Percentiles rank a stretch among this genome's conserved stretches.
Conservation (phyloP, 2,329 filamentous ascomycete species). For the Pseudogymnoascus sp. region DNA sequence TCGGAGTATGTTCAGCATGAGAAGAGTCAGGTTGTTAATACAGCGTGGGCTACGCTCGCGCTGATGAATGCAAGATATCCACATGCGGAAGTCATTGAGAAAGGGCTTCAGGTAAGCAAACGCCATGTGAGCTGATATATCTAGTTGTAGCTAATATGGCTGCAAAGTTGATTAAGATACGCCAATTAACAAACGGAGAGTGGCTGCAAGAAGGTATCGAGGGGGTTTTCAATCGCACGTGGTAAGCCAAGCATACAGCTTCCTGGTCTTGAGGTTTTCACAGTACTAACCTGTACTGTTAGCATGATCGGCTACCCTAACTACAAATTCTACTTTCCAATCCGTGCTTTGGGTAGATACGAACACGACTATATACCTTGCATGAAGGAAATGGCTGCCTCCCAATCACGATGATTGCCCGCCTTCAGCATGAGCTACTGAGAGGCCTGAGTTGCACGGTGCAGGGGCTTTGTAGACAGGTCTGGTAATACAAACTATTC, state of each 20-base stretch:
- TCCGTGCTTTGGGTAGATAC: too few species aligned
- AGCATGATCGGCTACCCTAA: too few species aligned
- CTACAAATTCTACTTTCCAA: too few species aligned
- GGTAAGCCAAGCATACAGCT: constrained; percentile 22
- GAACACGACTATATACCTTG: too few species aligned
- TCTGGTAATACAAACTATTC: constrained; percentile 1
- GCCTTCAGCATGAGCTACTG: background rate
- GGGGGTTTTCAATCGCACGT: constrained; percentile 82
- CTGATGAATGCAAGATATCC: constrained; percentile 75
- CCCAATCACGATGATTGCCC: too few species aligned
- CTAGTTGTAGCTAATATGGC: background rate
- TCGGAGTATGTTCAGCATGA: constrained; percentile 66
- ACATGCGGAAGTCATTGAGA: constrained; percentile 58
- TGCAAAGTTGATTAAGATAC: constrained; percentile 66
- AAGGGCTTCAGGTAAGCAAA: constrained; percentile 41
- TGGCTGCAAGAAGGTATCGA: constrained; percentile 91
- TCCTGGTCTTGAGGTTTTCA: background rate
- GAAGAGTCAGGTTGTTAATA: constrained; percentile 75
- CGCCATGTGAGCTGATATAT: background rate
- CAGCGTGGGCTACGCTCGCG: constrained; percentile 75
- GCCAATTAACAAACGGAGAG: constrained; percentile 78
- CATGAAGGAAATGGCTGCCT: too few species aligned
- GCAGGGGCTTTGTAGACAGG: constrained; percentile 4
- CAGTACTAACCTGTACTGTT: too few species aligned
- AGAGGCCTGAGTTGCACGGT: background rate